A percentile compares a stretch with the other conserved stretches of the same genome.
These are phyloP conservation scores for Tulasnella calospora DNA, from an alignment of 768 basidiomycete genomes.

Conservation along the genomic window DNA sequence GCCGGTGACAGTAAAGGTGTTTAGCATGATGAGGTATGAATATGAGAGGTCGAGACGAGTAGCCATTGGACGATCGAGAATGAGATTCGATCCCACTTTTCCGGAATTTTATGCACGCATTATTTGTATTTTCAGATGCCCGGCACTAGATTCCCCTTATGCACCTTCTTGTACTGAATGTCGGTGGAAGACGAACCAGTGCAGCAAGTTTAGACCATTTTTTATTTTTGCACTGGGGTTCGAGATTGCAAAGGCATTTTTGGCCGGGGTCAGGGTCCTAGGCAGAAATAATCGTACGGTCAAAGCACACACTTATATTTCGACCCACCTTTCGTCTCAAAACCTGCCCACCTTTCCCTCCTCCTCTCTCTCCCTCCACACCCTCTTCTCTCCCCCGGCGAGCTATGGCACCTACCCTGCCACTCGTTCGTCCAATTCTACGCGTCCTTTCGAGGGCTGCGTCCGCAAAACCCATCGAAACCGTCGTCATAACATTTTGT, in stretches of 20 bases:
- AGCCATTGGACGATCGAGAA: neutral
- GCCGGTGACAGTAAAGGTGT: neutral
- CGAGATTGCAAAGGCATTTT: neutral
- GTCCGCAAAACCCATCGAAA: constrained; percentile 51
- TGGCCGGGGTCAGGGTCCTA: constrained; percentile 2
- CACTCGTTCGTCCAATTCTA: constrained; percentile 25
- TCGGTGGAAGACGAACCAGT: neutral
- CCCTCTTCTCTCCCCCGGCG: neutral
- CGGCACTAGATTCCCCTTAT: neutral
- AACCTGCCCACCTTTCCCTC: constrained; percentile 9
- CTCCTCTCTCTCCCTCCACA: neutral
- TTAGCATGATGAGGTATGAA: neutral
- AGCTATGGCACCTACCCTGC: constrained; percentile 21
- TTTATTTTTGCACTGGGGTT: neutral
- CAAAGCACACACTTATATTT: constrained; percentile 12
- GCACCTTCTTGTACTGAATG: neutral
- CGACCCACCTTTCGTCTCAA: neutral
- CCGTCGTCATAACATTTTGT: constrained; percentile 84
- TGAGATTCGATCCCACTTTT: neutral
- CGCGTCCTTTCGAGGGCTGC: constrained; percentile 30
- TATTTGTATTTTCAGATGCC: neutral
- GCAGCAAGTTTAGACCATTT: neutral
- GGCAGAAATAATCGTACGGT: constrained; percentile 17
- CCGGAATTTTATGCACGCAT: constrained; percentile 5
- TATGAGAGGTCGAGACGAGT: neutral